Evolutionary conservation across 1,139 yeast genomes (phyloP), one percentile per base, ranked within the genome.

Genomic region (Pichia sp.): DNA sequence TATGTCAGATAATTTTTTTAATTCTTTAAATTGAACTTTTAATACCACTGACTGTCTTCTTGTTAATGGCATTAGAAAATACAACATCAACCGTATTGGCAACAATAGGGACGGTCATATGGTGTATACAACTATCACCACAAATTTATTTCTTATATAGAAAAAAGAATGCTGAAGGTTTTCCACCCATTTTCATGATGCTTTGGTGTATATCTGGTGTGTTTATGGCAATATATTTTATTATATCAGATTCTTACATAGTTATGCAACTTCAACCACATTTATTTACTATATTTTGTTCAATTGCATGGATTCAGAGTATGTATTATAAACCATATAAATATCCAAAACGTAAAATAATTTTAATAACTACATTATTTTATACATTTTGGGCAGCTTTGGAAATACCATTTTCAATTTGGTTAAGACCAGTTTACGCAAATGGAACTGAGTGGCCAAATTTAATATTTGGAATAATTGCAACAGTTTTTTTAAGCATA

Each of bases 401-500:
- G 26, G 80, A 76, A 52, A 57, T 67, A 0, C 82, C 80, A 3
- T 68, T 76, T 43, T 74, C 74, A 2, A 51, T 76, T 6, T 74
- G 79, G 72, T 59, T 77, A 28, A 64, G 78, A 31, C 76, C 77
- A 0, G 61, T 76, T 1, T 66, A 77, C 56, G 56, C 69, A 12
- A 51, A 64, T n/a, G 81, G 78, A 0, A 73, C 61, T 2, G 59
- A 59, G 26, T 76, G 80, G 77, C 81, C 81, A 3, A 65, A 73
- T 66, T 58, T 76, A 41, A 64, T 76, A 6, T 63, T 77, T 42
- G 82, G 81, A 11, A 74, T 87, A 22, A 52, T 86, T 34, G 96
- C 97, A 0, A 79, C 95, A 0, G 70, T 89, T 0, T 62, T 86
- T 27, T 68, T 90, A 27, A 95, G 87, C 0, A 58, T 76, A 2